Evolutionary conservation across 257 asterid genomes (phyloP).

Genomic region (Nyctanthes arbortristis): DNA sequence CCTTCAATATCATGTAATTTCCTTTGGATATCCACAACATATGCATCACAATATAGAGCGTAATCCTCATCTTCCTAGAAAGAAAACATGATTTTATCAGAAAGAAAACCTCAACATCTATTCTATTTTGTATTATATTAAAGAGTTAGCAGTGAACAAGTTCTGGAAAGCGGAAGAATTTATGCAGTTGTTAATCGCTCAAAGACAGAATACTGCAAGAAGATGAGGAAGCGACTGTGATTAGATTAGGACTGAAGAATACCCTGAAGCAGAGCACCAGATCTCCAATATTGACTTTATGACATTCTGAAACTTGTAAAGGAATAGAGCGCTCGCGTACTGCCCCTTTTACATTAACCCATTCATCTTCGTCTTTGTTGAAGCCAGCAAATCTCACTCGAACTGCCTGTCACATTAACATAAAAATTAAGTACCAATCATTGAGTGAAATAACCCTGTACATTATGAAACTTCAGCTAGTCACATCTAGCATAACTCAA

Average conservation of each 20-base stretch:
- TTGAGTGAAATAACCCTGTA: not conserved
- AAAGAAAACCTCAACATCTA: not conserved
- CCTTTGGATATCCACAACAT: constrained; percentile 53
- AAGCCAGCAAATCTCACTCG: constrained; percentile 89
- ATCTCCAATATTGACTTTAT: constrained; percentile 65
- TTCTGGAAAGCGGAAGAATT: not conserved
- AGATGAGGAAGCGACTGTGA: constrained; percentile 1
- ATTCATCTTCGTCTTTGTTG: constrained; percentile 77
- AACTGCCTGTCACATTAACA: constrained; percentile 46
- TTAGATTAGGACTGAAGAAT: constrained; percentile 18
- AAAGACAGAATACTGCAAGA: constrained; percentile 1
- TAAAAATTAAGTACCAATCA: not conserved
- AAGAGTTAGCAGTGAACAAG: not conserved
- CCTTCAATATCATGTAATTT: constrained; percentile 37
- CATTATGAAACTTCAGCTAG: not conserved
- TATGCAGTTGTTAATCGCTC: not conserved
- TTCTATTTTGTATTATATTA: not conserved
- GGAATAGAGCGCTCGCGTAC: constrained; percentile 90
- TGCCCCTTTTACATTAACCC: constrained; percentile 66
- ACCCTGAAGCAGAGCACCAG: constrained; percentile 87
- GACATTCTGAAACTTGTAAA: constrained; percentile 69
- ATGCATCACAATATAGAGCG: constrained; percentile 69
- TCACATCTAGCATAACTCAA: not conserved
- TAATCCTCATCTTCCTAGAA: constrained; percentile 58
- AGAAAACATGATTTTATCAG: not conserved